A percentile compares a stretch with the other conserved stretches of the same genome.
Evolutionary conservation across 164 flowering plant genomes (phyloP).

Genomic region (Annona squamosa): DNA sequence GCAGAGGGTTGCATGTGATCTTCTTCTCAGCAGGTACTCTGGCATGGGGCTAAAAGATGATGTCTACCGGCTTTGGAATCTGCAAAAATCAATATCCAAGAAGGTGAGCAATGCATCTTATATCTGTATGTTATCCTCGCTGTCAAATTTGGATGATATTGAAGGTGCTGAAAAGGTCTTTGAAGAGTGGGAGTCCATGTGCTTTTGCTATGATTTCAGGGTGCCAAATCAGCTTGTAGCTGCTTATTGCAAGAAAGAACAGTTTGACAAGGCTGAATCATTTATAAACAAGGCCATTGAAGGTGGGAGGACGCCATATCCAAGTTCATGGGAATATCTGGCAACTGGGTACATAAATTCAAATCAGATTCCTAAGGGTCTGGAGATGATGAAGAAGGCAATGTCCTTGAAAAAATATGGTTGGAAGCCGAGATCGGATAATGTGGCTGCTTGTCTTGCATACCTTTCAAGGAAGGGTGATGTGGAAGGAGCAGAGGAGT

Average conservation of each 20-base stretch:
- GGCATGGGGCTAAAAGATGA: constrained; percentile 27
- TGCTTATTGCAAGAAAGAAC: constrained; percentile 34
- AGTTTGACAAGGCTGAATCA: constrained; percentile 32
- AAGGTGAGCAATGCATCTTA: constrained; percentile 21
- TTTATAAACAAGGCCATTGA: constrained; percentile 15
- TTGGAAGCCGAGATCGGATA: constrained; percentile 19
- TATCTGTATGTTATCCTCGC: constrained; percentile 26
- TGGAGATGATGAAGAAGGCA: constrained; percentile 35
- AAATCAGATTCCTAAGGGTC: constrained; percentile 27
- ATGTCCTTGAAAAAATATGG: constrained; percentile 13
- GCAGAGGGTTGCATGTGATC: constrained; percentile 13
- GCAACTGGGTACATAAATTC: constrained; percentile 23
- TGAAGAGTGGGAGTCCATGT: constrained; percentile 33
- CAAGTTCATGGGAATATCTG: constrained; percentile 29
- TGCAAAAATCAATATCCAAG: constrained; percentile 15
- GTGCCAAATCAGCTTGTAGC: constrained; percentile 29
- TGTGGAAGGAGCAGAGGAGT: constrained; percentile 22
- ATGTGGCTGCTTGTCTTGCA: constrained; percentile 22
- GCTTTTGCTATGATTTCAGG: constrained; percentile 23
- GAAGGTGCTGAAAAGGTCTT: constrained; percentile 36
- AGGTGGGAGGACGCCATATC: constrained; percentile 24
- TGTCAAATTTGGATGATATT: constrained; percentile 35
- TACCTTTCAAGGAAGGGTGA: constrained; percentile 25
- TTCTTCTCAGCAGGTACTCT: constrained; percentile 28
- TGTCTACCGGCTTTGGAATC: constrained; percentile 27